Conservation (phyloP, 1,284 basidiomycete genomes). For the Cronartium ribicola region DNA sequence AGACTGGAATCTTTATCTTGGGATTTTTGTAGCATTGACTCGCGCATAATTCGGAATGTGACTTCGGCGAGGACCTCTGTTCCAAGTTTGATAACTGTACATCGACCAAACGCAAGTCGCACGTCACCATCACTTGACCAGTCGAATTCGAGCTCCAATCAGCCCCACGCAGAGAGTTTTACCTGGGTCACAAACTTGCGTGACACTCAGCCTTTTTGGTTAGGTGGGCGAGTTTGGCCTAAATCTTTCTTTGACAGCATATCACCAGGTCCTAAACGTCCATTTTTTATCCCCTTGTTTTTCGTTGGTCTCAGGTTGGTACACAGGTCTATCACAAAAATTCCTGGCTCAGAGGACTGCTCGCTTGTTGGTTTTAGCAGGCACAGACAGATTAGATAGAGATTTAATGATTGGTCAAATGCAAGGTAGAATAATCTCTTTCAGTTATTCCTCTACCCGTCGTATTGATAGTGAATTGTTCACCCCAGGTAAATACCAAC, state of each 20-base stretch:
- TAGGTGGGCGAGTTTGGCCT: not conserved
- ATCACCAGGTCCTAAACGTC: not conserved
- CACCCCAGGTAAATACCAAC: slow-evolving; percentile 84
- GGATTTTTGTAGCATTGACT: slow-evolving; percentile 59
- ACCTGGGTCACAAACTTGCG: slow-evolving; percentile 79
- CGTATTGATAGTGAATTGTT: not conserved
- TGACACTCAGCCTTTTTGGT: slow-evolving; percentile 83
- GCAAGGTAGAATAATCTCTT: slow-evolving; percentile 50
- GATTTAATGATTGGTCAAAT: slow-evolving; percentile 97
- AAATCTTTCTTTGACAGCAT: not conserved
- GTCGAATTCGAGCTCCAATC: not conserved
- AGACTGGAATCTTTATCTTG: no score
- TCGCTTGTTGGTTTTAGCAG: slow-evolving; percentile 80
- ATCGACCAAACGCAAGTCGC: no score
- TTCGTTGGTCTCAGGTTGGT: slow-evolving; percentile 68
- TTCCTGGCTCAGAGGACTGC: slow-evolving; percentile 76
- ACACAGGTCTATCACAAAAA: slow-evolving; percentile 68
- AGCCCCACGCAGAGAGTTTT: not conserved
- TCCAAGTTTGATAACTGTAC: slow-evolving; percentile 61
- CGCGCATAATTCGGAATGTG: slow-evolving; percentile 71
- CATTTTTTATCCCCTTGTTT: not conserved
- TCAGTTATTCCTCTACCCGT: not conserved
- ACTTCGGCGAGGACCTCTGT: slow-evolving; percentile 78
- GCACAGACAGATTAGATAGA: slow-evolving; percentile 84
- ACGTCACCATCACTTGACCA: no score